phyloP scores from a whole-genome alignment of 345 rosid genomes.

The Eucalyptus erythrocorys region DNA sequence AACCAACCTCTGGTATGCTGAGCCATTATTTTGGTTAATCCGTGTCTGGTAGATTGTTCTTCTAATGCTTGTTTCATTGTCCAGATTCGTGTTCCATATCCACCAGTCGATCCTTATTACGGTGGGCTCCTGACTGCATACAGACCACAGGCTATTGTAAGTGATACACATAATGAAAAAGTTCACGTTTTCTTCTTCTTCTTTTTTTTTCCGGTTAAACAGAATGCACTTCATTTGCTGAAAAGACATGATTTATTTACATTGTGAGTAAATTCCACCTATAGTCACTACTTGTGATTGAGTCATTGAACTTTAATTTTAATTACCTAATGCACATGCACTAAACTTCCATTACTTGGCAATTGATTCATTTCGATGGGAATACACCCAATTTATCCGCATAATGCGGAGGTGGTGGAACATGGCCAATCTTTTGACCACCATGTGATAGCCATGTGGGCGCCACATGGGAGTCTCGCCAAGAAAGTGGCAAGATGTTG shows the following conservation, averaged over 20 bases:
- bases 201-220: not conserved
- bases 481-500: not conserved
- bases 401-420: not conserved
- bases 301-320: not conserved
- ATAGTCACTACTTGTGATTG: not conserved
- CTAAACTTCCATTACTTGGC: not conserved
- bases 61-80: not conserved
- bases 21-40: not conserved
- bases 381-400: not conserved
- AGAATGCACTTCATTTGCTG: not conserved
- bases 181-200: not conserved
- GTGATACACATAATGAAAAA: not conserved
- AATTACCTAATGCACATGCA: not conserved
- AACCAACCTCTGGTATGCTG: conserved; percentile 12
- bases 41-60: not conserved
- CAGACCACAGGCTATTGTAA: conserved; percentile 32
- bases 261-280: not conserved
- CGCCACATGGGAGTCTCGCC: not conserved
- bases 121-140: conserved; percentile 22
- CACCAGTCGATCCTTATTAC: conserved; percentile 16
- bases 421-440: not conserved
- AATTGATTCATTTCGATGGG: not conserved
- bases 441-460: not conserved
- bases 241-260: not conserved
- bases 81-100: conserved; percentile 16